These are phyloP conservation scores for Spinacia oleracea DNA, from an alignment of 179 eudicot genomes.

Conservation along the genomic window DNA sequence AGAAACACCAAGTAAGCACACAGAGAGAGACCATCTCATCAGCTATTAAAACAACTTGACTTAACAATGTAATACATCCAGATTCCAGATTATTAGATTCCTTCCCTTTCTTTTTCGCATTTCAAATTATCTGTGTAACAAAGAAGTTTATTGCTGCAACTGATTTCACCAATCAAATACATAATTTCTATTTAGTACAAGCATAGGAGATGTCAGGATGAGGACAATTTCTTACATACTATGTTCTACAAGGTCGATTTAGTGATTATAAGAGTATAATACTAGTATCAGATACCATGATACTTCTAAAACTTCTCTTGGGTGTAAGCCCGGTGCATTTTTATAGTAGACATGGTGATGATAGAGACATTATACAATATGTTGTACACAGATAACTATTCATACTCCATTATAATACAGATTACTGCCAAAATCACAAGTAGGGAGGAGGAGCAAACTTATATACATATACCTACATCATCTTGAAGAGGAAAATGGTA, in stretches of 20 bases:
- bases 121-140: background rate
- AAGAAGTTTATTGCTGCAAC: background rate
- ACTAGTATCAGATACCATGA: too few species aligned
- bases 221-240: background rate
- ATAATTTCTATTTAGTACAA: background rate
- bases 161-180: background rate
- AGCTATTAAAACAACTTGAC: background rate
- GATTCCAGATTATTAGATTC: background rate
- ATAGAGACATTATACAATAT: background rate
- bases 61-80: background rate
- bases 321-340: background rate
- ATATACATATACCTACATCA: background rate
- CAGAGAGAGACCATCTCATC: background rate
- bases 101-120: background rate
- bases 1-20: background rate
- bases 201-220: background rate
- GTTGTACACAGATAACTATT: background rate
- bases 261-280: background rate
- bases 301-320: background rate
- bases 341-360: background rate
- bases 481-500: background rate
- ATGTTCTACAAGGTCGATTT: background rate
- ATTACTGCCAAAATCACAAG: background rate
- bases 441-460: background rate
- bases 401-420: slow-evolving; percentile 5